Evolutionary conservation across 306 rosid species (phyloP), one percentile per base, ranked within the genome.

Genomic region (Inga oerstediana): DNA sequence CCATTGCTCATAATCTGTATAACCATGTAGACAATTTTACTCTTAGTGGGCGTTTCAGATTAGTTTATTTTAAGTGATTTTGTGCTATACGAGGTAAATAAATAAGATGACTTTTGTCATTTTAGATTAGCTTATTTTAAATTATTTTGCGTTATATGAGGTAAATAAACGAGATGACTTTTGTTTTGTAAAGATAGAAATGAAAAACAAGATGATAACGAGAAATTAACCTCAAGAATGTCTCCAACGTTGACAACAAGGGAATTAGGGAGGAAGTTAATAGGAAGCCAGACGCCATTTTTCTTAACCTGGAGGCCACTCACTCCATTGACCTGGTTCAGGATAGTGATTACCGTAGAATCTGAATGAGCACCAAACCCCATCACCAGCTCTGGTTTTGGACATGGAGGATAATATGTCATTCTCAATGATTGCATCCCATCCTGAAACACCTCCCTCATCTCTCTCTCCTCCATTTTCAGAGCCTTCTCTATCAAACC

Each of bases 331-430:
- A 90, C 75, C 77, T 93, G 91, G 77, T 89, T 78, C 8, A 93
- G 86, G 58, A 93, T 90, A 17, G 97, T 93, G 44, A 93, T 79
- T 10, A 84, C 95, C 0, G 79, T 2, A 4, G 74, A 86, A 61
- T 91, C 97, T 14, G 97, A 90, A 86, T 93, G 96, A 7, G 93
- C 88, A 12, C 62, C 37, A n/a, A 93, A 8, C 0, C 96, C 97
- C 58, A 90, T 43, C 0, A 89, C 94, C 22, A 69, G 65, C 62
- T 93, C 91, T 56, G 97, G 97, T 24, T 84, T 39, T 9, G 97
- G 94, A 56, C 97, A 91, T 35, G 93, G 90, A 48, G 96, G 97
- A 72, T 93, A 93, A 66, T 85, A 88, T 7, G 89, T 76, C 88
- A 90, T 93, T 87, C 97, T 90, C 77, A 90, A 2, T 6, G 92